Percentiles rank a stretch among this genome's conserved stretches.
phyloP scores from a whole-genome alignment of 495 filamentous ascomycete species.

The Hypoxylon lienhwacheense region DNA sequence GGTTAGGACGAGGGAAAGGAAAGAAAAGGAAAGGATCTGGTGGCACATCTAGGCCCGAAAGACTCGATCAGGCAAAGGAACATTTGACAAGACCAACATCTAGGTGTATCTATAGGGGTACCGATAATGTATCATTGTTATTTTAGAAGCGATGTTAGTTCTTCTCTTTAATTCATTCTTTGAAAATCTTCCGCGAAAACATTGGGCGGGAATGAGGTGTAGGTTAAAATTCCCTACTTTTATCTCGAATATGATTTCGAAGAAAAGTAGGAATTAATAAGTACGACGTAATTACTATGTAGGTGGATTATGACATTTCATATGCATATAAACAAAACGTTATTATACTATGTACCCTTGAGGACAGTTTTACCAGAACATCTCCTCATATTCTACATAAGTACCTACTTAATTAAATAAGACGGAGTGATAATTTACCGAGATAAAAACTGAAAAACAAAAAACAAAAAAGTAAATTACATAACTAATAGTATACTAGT shows the following conservation, averaged over 20 bases:
- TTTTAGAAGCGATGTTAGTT: not conserved
- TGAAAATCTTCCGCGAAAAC: not conserved
- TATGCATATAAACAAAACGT: too few species aligned
- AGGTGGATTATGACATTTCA: not conserved
- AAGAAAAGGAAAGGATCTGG: not conserved
- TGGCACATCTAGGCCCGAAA: not conserved
- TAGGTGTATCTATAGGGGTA: too few species aligned
- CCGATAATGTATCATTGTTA: too few species aligned
- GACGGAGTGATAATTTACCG: too few species aligned
- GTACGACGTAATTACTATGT: not conserved
- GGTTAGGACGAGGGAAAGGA: not conserved
- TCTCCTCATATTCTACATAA: not conserved
- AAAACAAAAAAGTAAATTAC: not conserved
- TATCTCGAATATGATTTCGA: too few species aligned
- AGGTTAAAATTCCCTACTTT: too few species aligned
- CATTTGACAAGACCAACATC: slow-evolving; percentile 10
- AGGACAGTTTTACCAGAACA: too few species aligned
- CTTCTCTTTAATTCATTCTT: slow-evolving; percentile 8
- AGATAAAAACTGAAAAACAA: not conserved
- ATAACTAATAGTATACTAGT: too few species aligned
- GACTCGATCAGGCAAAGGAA: not conserved
- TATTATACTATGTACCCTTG: too few species aligned
- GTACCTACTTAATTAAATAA: not conserved
- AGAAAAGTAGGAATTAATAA: too few species aligned
- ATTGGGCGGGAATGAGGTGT: not conserved